Evolutionary conservation across 176 grass and related monocot species (phyloP), one percentile per base, ranked within the genome.

Genomic region (Cymbopogon citratus): DNA sequence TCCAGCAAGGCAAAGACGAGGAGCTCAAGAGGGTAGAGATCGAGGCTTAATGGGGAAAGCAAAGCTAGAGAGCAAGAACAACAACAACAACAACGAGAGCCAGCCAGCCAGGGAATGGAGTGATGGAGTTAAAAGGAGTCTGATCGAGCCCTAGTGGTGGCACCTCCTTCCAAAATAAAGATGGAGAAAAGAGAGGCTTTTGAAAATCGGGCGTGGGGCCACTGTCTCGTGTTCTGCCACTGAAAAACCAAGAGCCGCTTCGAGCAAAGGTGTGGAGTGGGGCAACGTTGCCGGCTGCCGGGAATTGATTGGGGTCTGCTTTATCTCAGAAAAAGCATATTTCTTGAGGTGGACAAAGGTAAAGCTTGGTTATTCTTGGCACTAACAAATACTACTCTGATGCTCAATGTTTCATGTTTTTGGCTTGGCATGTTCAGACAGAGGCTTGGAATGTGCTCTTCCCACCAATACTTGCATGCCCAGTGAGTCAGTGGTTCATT

Each of bases 61-160:
- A 85, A 66, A 36, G 38, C 15, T 49, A 48, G 31, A 21, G 36
- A 60, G 28, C 21, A 36, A 34, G 14, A 10, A 68, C 12, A 87
- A 43, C 81, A 88, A 80, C 81, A 73, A 81, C 63, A n/a, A n/a
- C n/a, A n/a, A n/a, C n/a, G n/a, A n/a, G n/a, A n/a, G n/a, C n/a
- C n/a, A n/a, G n/a, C n/a, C n/a, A 84, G 73, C 66, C 67, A 88
- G 34, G 75, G 70, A 83, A 85, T 80, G 78, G 83, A 91, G 89
- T 90, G 80, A 91, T 78, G 81, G 86, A 46, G 82, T 63, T 82
- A 57, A 81, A 80, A 88, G 84, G 83, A 80, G 74, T 81, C 69
- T 86, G 66, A 12, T 73, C 73, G 82, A 82, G 81, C 0, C 72
- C 66, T 80, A 74, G 70, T 52, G 84, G 81, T 74, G 52, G 69